Base-by-base conservation (phyloP, 2,329 filamentous ascomycete species). In the Paramyrothecium roridum region DNA sequence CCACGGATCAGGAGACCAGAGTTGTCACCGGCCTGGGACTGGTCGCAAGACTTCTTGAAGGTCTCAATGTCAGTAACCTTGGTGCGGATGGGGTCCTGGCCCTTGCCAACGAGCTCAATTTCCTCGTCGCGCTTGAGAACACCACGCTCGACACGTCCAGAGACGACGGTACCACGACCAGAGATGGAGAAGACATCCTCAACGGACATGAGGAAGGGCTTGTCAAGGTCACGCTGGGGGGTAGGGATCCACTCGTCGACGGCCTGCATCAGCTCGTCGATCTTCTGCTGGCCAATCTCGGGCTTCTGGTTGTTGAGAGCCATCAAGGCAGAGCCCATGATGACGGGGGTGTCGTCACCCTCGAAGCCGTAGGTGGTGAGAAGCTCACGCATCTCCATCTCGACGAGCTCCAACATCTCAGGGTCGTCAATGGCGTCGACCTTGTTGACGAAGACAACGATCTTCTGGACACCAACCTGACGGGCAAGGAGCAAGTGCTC, bases 361-460 rank as follows among this genome's bases (percentile, higher is more conserved):
- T 99, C 95, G 74, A 99, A 99, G 59, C 92, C 93, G 77, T 99
- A 99, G 66, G 87, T 88, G 69, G 71, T 85, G 58, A 99, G 88
- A 54, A 99, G 87, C 80, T 99, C 95, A 70, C 95, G 91, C 95
- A 99, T 99, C 82, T 99, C 95, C 89, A 99, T 96, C 85, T 99
- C 95, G 73, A 99, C 95, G 57, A 99, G 90, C 81, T 99, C 95
- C 86, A 99, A 85, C 95, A 99, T 99, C 80, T 99, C 95, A 60
- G 91, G 90, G 81, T 99, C 95, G 66, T 98, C 93, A 60, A 99
- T 86, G 63, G 92, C 91, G 75, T 99, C 95, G 73, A 98, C 85
- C 85, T 99, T 99, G 90, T 99, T 99, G 77, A 99, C 95, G 75
- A 99, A 99, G 66, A 99, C 96, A 62, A 99, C 95, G 64, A 98